These are phyloP conservation scores for Acanthamoeba rhysodes DNA, from an alignment of 208 protist species.

Conservation along the genomic window DNA sequence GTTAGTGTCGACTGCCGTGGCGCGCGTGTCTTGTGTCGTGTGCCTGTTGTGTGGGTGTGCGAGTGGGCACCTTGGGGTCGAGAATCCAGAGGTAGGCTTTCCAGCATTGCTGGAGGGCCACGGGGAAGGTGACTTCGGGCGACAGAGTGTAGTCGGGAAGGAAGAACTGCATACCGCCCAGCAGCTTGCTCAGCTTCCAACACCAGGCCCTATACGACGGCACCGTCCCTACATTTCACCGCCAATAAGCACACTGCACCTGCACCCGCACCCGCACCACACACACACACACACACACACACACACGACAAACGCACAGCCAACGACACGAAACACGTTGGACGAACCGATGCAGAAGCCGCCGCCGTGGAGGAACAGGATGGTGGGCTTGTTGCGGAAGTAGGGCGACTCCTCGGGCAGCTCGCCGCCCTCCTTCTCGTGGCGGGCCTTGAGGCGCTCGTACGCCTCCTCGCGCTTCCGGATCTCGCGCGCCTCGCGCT, in stretches of 20 bases:
- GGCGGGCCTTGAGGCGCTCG: not conserved
- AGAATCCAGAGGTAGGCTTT: not conserved
- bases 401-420: constrained; percentile 13
- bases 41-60: not conserved
- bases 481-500: constrained; percentile 15
- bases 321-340: not conserved
- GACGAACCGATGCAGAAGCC: constrained; percentile 19
- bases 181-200: constrained; percentile 43
- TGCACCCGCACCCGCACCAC: not conserved
- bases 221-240: not conserved
- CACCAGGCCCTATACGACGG: constrained; percentile 19
- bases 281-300: no score
- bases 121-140: constrained; percentile 26
- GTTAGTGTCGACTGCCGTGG: no score
- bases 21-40: no score
- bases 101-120: constrained; percentile 32
- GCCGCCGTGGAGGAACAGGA: constrained; percentile 11
- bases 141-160: constrained; percentile 18
- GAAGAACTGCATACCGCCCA: constrained; percentile 35
- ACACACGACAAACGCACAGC: not conserved
- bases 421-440: constrained; percentile 25
- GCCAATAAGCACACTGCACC: not conserved
- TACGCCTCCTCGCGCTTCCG: not conserved
- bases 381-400: constrained; percentile 46
- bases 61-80: not conserved